phyloP scores from a whole-genome alignment of 2,329 filamentous ascomycete genomes.

The Mollisiaceae sp. region DNA sequence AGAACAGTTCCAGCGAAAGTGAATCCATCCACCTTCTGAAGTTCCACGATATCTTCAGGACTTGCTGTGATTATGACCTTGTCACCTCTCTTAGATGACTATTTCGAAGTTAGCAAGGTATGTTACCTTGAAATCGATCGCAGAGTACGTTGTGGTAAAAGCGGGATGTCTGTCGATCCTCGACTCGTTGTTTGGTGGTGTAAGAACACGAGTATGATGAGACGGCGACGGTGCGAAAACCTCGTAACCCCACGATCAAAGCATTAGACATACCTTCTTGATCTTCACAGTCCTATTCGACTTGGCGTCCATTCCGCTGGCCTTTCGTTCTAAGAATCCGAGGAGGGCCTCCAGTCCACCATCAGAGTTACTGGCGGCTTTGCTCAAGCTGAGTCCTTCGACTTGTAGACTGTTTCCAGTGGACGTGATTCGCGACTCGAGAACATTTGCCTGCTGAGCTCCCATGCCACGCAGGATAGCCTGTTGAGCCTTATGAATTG shows the following conservation, averaged over 20 bases:
- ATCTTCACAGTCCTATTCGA: slow-evolving; percentile 60
- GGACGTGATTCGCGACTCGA: slow-evolving; percentile 38
- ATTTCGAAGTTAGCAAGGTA: slow-evolving; percentile 67
- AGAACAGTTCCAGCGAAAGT: slow-evolving; percentile 69
- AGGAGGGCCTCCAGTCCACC: slow-evolving; percentile 70
- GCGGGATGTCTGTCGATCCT: slow-evolving; percentile 34
- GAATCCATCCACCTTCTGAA: slow-evolving; percentile 72
- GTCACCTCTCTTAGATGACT: slow-evolving; percentile 74
- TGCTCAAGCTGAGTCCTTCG: slow-evolving; percentile 70
- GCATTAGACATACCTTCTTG: slow-evolving; percentile 74
- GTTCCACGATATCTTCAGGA: slow-evolving; percentile 65
- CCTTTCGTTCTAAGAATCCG: slow-evolving; percentile 74
- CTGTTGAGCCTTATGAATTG: slow-evolving; percentile 33
- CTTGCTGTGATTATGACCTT: slow-evolving; percentile 70
- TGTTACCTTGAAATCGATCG: slow-evolving; percentile 44
- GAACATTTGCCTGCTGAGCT: slow-evolving; percentile 39
- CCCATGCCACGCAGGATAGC: slow-evolving; percentile 47
- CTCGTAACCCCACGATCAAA: slow-evolving; percentile 49
- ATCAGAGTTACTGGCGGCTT: slow-evolving; percentile 68
- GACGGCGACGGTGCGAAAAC: slow-evolving; percentile 43
- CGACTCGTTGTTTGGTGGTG: slow-evolving; percentile 43
- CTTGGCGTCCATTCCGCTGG: slow-evolving; percentile 57
- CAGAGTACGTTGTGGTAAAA: slow-evolving; percentile 37
- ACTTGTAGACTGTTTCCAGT: slow-evolving; percentile 48
- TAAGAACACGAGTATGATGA: slow-evolving; percentile 48